Evolutionary conservation across 805 yeast genomes (phyloP).

Genomic region (Lipomyces lipofer): DNA sequence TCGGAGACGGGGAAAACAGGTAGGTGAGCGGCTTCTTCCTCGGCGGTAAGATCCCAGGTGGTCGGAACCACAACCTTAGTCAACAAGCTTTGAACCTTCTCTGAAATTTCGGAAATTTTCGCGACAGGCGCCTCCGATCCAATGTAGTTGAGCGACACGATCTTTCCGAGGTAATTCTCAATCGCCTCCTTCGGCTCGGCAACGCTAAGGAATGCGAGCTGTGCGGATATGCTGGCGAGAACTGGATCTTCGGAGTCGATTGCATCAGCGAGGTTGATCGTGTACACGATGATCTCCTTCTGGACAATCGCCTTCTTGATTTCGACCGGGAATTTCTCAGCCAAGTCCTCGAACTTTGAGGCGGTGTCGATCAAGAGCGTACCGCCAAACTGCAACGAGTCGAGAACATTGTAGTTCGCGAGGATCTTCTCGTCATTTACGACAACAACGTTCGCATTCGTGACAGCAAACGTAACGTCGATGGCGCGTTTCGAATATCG

Average conservation of each 20-base stretch:
- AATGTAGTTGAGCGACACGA: constrained; percentile 32
- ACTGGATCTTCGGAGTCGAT: constrained; percentile 60
- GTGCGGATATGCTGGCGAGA: constrained; percentile 69
- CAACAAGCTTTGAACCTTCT: constrained; percentile 39
- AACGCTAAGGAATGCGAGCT: constrained; percentile 76
- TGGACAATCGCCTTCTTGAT: constrained; percentile 14
- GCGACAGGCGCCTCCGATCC: constrained; percentile 11
- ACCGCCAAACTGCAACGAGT: constrained; percentile 59
- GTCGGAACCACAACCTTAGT: constrained; percentile 34
- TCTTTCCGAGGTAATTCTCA: constrained; percentile 35
- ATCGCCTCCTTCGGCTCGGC: constrained; percentile 52
- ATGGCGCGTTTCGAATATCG: constrained; percentile 50
- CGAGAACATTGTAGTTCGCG: constrained; percentile 59
- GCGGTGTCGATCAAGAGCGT: constrained; percentile 50
- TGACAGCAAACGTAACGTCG: constrained; percentile 43
- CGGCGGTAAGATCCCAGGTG: constrained; percentile 32
- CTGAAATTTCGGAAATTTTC: constrained; percentile 36
- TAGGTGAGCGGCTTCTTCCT: constrained; percentile 37
- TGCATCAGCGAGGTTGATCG: constrained; percentile 21
- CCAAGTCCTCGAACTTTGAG: constrained; percentile 52
- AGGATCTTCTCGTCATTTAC: constrained; percentile 63
- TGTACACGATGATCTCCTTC: constrained; percentile 19
- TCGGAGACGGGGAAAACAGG: constrained; percentile 63
- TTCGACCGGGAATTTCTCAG: constrained; percentile 20
- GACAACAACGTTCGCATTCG: constrained; percentile 62